These are phyloP conservation scores for Globisporangium nagaii DNA, from an alignment of 352 stramenopile genomes.

Conservation along the genomic window DNA sequence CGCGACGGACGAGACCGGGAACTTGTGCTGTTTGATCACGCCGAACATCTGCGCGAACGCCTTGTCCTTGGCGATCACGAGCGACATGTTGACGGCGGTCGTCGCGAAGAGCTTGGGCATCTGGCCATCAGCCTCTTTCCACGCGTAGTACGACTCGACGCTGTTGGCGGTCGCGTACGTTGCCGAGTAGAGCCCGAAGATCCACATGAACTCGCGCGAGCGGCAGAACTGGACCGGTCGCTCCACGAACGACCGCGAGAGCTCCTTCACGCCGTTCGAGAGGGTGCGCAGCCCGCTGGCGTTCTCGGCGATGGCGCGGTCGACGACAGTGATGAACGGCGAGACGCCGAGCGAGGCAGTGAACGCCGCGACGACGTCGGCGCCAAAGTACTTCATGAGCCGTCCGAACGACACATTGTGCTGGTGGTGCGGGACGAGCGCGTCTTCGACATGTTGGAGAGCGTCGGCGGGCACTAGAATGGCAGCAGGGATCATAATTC, in stretches of 20 bases:
- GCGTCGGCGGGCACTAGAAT: slow-evolving; percentile 9
- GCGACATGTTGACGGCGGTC: slow-evolving; percentile 86
- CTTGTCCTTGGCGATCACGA: slow-evolving; percentile 87
- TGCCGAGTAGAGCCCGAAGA: slow-evolving; percentile 86
- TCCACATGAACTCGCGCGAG: slow-evolving; percentile 80
- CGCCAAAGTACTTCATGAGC: slow-evolving; percentile 30
- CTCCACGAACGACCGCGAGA: slow-evolving; percentile 49
- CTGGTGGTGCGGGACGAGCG: slow-evolving; percentile 5
- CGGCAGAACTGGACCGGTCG: slow-evolving; percentile 74
- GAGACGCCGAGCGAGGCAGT: slow-evolving; percentile 61
- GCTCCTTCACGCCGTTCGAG: slow-evolving; percentile 59
- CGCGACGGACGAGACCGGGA: slow-evolving; percentile 71
- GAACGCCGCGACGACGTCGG: slow-evolving; percentile 49
- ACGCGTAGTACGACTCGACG: slow-evolving; percentile 84
- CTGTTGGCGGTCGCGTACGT: slow-evolving; percentile 85
- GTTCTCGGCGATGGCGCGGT: slow-evolving; percentile 87
- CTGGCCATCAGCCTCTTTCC: slow-evolving; percentile 53
- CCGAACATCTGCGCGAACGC: slow-evolving; percentile 89
- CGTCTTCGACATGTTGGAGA: slow-evolving; percentile 21
- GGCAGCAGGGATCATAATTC: slow-evolving; percentile 17
- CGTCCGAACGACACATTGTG: slow-evolving; percentile 13
- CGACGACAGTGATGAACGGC: slow-evolving; percentile 85
- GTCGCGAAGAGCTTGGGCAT: slow-evolving; percentile 86
- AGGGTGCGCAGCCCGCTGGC: slow-evolving; percentile 63
- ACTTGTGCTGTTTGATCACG: slow-evolving; percentile 62